Conservation (phyloP, 108 stramenopile genomes). For the Skeletonema potamos region DNA sequence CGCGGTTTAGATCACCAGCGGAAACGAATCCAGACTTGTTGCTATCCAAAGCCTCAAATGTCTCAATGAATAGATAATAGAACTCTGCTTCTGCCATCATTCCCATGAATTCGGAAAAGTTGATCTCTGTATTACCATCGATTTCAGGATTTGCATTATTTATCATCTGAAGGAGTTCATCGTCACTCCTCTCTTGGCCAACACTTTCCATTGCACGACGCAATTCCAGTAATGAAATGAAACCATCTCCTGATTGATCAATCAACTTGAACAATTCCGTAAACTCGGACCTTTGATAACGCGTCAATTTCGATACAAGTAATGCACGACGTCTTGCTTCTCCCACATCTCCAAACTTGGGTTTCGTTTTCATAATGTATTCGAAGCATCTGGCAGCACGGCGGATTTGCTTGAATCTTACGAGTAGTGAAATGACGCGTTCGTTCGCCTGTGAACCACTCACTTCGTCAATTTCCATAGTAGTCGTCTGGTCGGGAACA, state of each 20-base stretch:
- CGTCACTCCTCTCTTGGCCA: slow-evolving; percentile 52
- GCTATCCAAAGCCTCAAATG: slow-evolving; percentile 70
- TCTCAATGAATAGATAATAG: slow-evolving; percentile 80
- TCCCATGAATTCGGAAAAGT: slow-evolving; percentile 72
- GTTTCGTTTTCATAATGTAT: slow-evolving; percentile 68
- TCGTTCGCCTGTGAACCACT: slow-evolving; percentile 14
- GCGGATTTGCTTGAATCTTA: slow-evolving; percentile 75
- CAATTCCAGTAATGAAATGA: slow-evolving; percentile 66
- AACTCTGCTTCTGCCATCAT: slow-evolving; percentile 90
- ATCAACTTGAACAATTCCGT: slow-evolving; percentile 68
- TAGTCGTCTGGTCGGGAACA: neutral
- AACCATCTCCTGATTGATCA: slow-evolving; percentile 60
- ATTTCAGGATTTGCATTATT: slow-evolving; percentile 58
- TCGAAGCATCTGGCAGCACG: slow-evolving; percentile 75
- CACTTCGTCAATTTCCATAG: neutral
- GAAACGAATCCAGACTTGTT: slow-evolving; percentile 74
- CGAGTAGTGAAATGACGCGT: slow-evolving; percentile 40
- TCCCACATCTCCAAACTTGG: slow-evolving; percentile 68
- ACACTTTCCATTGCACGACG: slow-evolving; percentile 66
- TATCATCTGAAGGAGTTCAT: slow-evolving; percentile 60
- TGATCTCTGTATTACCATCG: slow-evolving; percentile 60
- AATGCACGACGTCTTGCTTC: slow-evolving; percentile 56
- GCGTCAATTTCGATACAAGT: slow-evolving; percentile 64
- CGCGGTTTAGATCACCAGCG: slow-evolving; percentile 70
- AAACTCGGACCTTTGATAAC: slow-evolving; percentile 66